Base-by-base conservation (phyloP, 768 basidiomycete genomes). In the Lactarius deliciosus region DNA sequence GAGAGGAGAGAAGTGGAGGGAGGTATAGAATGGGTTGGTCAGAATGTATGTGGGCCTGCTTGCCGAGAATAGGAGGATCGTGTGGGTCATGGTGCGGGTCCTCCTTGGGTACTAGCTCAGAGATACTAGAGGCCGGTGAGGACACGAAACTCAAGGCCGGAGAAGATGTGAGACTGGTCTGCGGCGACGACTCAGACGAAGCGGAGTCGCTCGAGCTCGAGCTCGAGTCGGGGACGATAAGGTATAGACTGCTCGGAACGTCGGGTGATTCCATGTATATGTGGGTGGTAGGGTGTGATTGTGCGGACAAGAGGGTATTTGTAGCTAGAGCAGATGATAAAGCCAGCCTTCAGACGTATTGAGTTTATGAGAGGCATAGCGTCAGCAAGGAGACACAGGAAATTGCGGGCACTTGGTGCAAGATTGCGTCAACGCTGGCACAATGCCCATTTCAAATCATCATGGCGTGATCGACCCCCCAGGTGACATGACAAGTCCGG, bases 1-100 rank as follows among this genome's bases (percentile, higher is more conserved):
- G 81, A 30, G 88, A 89, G 1, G 92, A 94, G 22, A 96, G 81
- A 18, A 94, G 81, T 2, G 92, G 94, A 3, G 92, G 94, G 22
- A 94, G 85, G 75, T 94, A 96, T 30, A 96, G 79, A 53, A 94
- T 80, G 5, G 86, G 84, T 3, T 75, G 72, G 30, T 75, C 69
- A 30, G 76, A 81, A n/a, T 74, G 75, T 53, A 74, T 73, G 36
- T 79, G 68, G 60, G 75, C 77, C 40, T 73, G 70, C 7, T 75
- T 71, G 66, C 79, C 77, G 71, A 89, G 89, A 3, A 74, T 75
- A 7, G 89, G 89, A 5, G 85, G 67, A 22, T 76, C 71, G 71
- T 89, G 89, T 20, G 86, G 88, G 69, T 38, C 36, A 11, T 88
- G 79, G 25, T 78, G 76, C 34, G 74, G 61, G 36, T 38, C 18